Conservation (phyloP, 2,329 filamentous ascomycete genomes). For the Penicillium fuscoglaucum region DNA sequence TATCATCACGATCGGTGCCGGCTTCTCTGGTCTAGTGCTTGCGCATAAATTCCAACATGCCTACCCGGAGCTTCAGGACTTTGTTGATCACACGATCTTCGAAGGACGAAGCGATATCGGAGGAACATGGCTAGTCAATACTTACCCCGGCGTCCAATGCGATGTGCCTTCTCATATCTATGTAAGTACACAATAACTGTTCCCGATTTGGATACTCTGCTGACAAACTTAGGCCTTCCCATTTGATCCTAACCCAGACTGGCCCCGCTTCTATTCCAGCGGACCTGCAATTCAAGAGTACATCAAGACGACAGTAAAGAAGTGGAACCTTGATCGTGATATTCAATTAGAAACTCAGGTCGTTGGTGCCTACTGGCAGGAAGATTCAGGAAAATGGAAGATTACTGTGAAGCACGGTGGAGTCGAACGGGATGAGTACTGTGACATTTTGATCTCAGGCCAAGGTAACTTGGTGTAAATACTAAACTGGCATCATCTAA, state of each 20-base stretch:
- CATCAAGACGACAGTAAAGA: slow-evolving; percentile 40
- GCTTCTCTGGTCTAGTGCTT: slow-evolving; percentile 39
- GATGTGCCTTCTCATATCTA: slow-evolving; percentile 42
- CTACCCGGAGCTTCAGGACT: slow-evolving; percentile 29
- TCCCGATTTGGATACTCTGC: not conserved
- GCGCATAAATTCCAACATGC: slow-evolving; percentile 45
- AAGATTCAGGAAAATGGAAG: slow-evolving; percentile 17
- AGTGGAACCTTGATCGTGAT: slow-evolving; percentile 43
- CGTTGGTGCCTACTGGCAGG: slow-evolving; percentile 41
- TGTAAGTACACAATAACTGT: slow-evolving; percentile 11
- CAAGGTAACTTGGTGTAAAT: slow-evolving; percentile 31
- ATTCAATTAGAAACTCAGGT: slow-evolving; percentile 43
- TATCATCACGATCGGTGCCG: slow-evolving; percentile 24
- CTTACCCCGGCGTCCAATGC: slow-evolving; percentile 26
- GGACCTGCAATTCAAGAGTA: slow-evolving; percentile 46
- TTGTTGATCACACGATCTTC: slow-evolving; percentile 44
- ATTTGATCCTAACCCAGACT: slow-evolving; percentile 46
- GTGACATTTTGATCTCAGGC: slow-evolving; percentile 30
- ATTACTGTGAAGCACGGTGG: slow-evolving; percentile 21
- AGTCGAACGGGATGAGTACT: slow-evolving; percentile 18
- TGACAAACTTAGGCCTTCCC: slow-evolving; percentile 24
- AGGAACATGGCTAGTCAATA: slow-evolving; percentile 25
- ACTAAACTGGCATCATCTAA: not conserved
- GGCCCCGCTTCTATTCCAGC: slow-evolving; percentile 42
- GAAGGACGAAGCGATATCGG: slow-evolving; percentile 38